Conservation (phyloP, 345 rosid genomes). For the Sisymbrium irio region DNA sequence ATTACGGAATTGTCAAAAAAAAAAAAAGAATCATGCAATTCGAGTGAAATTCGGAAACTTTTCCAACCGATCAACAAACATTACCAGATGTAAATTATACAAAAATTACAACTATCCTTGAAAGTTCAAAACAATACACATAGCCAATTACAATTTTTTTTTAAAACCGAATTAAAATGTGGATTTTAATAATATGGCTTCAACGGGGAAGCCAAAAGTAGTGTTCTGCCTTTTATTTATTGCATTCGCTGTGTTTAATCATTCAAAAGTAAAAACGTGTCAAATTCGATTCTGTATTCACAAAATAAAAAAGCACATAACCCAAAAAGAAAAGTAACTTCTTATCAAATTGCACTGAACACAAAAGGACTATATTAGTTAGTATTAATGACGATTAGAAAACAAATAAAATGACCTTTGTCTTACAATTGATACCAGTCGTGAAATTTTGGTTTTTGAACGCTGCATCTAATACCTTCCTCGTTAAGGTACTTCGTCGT, state of each 20-base stretch:
- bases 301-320: background rate
- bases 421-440: background rate
- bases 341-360: background rate
- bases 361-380: background rate
- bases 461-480: background rate
- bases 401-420: background rate
- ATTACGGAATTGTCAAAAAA: background rate
- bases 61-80: background rate
- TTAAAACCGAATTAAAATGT: too few species aligned
- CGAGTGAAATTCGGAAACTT: background rate
- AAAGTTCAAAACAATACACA: too few species aligned
- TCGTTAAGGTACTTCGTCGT: background rate
- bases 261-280: background rate
- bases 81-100: background rate
- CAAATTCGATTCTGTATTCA: background rate
- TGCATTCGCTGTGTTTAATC: background rate
- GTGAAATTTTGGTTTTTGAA: background rate
- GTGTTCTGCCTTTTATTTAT: background rate
- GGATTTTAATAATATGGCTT: background rate
- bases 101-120: background rate
- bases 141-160: too few species aligned
- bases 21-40: background rate
- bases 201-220: background rate
- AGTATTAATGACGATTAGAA: background rate
- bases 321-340: background rate